Percentiles rank a stretch among this genome's conserved stretches.
Conservation (phyloP, 306 rosid genomes). For the Cucurbita ficifolia region DNA sequence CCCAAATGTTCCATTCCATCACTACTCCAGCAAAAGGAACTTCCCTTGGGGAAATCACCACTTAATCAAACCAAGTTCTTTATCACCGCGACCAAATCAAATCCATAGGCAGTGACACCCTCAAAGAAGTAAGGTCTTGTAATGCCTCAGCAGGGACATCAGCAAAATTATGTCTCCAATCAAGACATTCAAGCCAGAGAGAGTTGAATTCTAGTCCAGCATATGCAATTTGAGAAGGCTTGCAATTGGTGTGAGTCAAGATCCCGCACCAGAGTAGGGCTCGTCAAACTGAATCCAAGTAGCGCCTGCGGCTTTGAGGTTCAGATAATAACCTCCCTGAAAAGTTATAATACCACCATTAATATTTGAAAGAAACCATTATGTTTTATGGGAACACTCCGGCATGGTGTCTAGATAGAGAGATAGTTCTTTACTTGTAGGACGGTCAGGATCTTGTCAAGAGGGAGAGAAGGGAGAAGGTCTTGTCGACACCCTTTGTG, state of each 20-base stretch:
- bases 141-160: slow-evolving; percentile 58
- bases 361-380: background rate
- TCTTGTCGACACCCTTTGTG: slow-evolving; percentile 57
- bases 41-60: slow-evolving; percentile 58
- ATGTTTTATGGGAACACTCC: background rate
- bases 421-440: slow-evolving; percentile 33
- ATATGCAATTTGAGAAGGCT: slow-evolving; percentile 50
- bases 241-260: slow-evolving; percentile 52
- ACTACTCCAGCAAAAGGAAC: slow-evolving; percentile 69
- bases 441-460: slow-evolving; percentile 52
- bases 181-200: slow-evolving; percentile 56
- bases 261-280: slow-evolving; percentile 62
- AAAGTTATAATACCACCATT: background rate
- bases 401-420: background rate
- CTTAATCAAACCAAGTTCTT: slow-evolving; percentile 60
- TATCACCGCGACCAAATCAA: slow-evolving; percentile 72
- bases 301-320: slow-evolving; percentile 74
- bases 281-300: slow-evolving; percentile 79
- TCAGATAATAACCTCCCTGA: slow-evolving; percentile 70
- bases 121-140: slow-evolving; percentile 55
- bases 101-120: slow-evolving; percentile 61
- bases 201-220: slow-evolving; percentile 45
- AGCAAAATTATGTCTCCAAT: slow-evolving; percentile 73
- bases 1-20: slow-evolving; percentile 90
- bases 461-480: slow-evolving; percentile 38